phyloP scores from a whole-genome alignment of 352 stramenopile genomes.

The Phytophthora aleatoria region DNA sequence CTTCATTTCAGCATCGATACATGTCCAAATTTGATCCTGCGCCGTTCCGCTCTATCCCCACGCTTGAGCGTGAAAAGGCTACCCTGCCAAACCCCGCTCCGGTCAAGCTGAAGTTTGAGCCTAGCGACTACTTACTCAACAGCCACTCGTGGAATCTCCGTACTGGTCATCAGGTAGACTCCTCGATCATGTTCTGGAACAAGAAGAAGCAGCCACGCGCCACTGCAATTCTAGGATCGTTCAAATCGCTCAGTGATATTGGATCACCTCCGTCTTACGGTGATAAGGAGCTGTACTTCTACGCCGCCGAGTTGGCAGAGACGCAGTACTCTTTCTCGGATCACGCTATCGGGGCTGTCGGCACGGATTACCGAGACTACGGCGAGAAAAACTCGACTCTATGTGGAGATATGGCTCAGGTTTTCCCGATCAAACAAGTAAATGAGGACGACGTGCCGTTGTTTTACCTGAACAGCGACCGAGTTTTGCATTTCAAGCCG shows the following conservation, averaged over 20 bases:
- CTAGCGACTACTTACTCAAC: conserved; percentile 38
- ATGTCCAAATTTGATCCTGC: conserved; percentile 42
- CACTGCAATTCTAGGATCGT: conserved; percentile 51
- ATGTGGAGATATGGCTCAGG: conserved; percentile 31
- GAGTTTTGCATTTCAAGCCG: conserved; percentile 41
- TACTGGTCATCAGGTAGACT: conserved; percentile 57
- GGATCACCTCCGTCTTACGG: conserved; percentile 43
- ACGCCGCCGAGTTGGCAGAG: conserved; percentile 55
- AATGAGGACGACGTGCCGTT: conserved; percentile 21
- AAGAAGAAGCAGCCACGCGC: conserved; percentile 49
- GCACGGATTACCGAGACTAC: conserved; percentile 24
- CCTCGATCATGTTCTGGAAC: conserved; percentile 60
- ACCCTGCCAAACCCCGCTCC: conserved; percentile 20
- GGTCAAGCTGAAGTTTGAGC: conserved; percentile 32
- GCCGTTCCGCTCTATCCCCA: conserved; percentile 35
- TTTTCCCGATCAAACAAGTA: conserved; percentile 24
- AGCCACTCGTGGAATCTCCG: conserved; percentile 57
- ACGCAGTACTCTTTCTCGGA: conserved; percentile 54
- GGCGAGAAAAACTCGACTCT: conserved; percentile 33
- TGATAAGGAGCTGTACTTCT: conserved; percentile 64
- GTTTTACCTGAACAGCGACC: conserved; percentile 69
- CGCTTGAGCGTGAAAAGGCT: conserved; percentile 28
- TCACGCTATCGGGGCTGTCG: conserved; percentile 32
- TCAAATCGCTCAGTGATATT: conserved; percentile 33
- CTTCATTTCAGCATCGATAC: conserved; percentile 39